These are phyloP conservation scores for Trypanosoma caninum DNA, from an alignment of 208 protist species.

Conservation along the genomic window DNA sequence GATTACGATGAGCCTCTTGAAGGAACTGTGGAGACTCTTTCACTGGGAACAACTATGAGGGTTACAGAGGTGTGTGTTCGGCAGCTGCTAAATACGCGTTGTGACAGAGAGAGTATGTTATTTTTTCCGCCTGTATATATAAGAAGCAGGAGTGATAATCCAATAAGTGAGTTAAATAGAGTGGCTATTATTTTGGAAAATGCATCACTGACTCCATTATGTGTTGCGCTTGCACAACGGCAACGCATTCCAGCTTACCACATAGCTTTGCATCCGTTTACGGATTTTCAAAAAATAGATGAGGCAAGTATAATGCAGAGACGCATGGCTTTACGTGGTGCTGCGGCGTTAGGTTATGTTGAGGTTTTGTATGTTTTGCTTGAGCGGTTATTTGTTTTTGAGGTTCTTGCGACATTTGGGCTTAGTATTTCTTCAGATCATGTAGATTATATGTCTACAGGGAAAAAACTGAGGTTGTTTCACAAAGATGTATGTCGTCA, in stretches of 20 bases:
- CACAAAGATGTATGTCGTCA: neutral
- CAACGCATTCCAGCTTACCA: constrained; percentile 54
- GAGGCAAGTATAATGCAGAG: constrained; percentile 33
- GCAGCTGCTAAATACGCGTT: constrained; percentile 20
- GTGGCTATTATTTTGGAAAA: constrained; percentile 53
- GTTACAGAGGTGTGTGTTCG: constrained; percentile 15
- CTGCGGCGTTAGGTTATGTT: constrained; percentile 63
- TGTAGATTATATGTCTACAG: neutral
- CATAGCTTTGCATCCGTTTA: constrained; percentile 60
- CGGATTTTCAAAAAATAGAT: constrained; percentile 34
- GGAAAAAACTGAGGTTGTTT: constrained; percentile 6
- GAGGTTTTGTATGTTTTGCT: constrained; percentile 67
- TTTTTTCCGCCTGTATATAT: constrained; percentile 56
- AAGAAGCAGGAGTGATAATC: constrained; percentile 51
- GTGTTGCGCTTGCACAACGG: constrained; percentile 47
- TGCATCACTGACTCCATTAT: constrained; percentile 52
- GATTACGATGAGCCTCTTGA: constrained; percentile 5
- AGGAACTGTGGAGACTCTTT: constrained; percentile 1
- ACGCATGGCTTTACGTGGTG: constrained; percentile 50
- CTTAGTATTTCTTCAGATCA: constrained; percentile 11
- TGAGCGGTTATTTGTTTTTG: constrained; percentile 58
- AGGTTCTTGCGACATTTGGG: constrained; percentile 58
- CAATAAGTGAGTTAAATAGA: constrained; percentile 12
- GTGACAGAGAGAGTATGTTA: constrained; percentile 19
- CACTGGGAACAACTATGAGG: constrained; percentile 3